phyloP scores from a whole-genome alignment of 2,329 filamentous ascomycete genomes.

The Orbilia quercus region DNA sequence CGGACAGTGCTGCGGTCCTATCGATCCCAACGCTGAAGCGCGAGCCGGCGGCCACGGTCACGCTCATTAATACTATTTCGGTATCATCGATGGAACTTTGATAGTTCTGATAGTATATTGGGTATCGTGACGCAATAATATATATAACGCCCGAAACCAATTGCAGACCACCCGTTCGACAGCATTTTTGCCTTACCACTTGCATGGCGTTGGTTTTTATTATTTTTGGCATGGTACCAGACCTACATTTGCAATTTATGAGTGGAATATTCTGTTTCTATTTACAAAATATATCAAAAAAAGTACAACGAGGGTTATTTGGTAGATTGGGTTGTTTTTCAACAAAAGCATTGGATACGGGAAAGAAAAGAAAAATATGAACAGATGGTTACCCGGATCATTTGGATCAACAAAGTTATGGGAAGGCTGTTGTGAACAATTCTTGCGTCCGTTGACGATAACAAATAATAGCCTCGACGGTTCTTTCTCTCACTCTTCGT shows the following conservation, averaged over 20 bases:
- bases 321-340: background rate
- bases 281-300: background rate
- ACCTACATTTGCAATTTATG: background rate
- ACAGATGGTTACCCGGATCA: too few relatives aligned
- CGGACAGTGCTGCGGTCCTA: conserved; percentile 64
- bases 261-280: background rate
- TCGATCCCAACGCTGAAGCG: conserved; percentile 45
- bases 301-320: too few relatives aligned
- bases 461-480: background rate
- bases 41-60: conserved; percentile 53
- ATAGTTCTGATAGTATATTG: background rate
- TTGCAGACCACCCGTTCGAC: background rate
- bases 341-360: background rate
- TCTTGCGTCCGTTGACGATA: background rate
- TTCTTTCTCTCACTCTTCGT: background rate
- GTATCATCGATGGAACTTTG: background rate
- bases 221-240: conserved; percentile 6
- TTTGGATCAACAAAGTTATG: background rate
- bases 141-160: background rate
- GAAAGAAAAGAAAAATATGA: background rate
- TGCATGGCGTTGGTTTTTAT: conserved; percentile 4
- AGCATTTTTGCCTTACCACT: background rate
- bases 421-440: conserved; percentile 12
- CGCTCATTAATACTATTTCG: conserved; percentile 24
- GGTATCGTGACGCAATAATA: too few relatives aligned